A percentile compares a stretch with the other conserved stretches of the same genome.
Evolutionary conservation across 164 flowering plant species (phyloP).

Genomic region (Kingdonia uniflora): DNA sequence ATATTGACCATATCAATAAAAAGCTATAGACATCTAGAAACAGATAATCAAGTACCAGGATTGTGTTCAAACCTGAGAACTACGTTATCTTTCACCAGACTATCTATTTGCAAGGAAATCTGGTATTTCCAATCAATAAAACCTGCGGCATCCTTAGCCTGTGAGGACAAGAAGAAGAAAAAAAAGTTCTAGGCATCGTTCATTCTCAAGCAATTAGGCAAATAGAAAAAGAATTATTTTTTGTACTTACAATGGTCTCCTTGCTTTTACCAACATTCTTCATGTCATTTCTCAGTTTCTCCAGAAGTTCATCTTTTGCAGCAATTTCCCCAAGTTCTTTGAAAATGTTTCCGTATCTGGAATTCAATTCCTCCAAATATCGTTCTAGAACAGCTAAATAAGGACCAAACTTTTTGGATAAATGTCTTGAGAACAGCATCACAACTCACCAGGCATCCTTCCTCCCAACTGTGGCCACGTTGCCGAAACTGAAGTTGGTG

Average conservation of each 20-base stretch:
- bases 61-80: constrained; percentile 56
- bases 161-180: constrained; percentile 14
- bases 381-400: too few species aligned
- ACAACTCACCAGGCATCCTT: constrained; percentile 96
- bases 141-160: constrained; percentile 62
- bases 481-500: constrained; percentile 53
- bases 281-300: too few species aligned
- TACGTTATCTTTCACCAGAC: constrained; percentile 53
- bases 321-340: too few species aligned
- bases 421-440: constrained; percentile 83
- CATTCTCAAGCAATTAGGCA: not conserved
- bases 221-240: not conserved
- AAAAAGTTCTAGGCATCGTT: not conserved
- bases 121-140: constrained; percentile 67
- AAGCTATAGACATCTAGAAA: too few species aligned
- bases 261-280: constrained; percentile 36
- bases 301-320: too few species aligned
- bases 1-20: constrained; percentile 32
- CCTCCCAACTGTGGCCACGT: constrained; percentile 50
- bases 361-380: constrained; percentile 68
- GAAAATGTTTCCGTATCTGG: constrained; percentile 62
- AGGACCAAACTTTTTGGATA: constrained; percentile 81
- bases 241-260: constrained; percentile 47
- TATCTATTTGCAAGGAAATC: constrained; percentile 52
- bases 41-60: not conserved